Evolutionary conservation across 2,329 filamentous ascomycete species (phyloP), one percentile per base, ranked within the genome.

Genomic region (Teratosphaeria epicoccoides): DNA sequence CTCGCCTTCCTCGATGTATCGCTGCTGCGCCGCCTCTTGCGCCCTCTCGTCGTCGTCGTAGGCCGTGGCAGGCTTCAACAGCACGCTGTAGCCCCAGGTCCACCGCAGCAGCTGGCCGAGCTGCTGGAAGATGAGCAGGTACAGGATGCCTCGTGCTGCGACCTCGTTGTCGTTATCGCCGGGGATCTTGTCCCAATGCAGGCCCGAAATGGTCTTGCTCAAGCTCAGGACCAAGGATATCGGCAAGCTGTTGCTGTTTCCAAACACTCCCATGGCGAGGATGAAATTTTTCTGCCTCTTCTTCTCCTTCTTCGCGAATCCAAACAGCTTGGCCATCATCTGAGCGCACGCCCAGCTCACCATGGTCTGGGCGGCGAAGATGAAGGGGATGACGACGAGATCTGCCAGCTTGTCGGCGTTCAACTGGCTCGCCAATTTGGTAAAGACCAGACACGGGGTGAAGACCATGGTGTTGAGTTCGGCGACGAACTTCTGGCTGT

Each of bases 31-130:
- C 9, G 61, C 65, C 23, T 77, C 75, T 54, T 84, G 82, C 52
- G 83, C 79, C 11, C 77, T 72, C 37, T 79, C 75, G 53, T 86
- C 83, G 49, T 86, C 81, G 11, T 78, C 74, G 62, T 87, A 88
- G 56, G 79, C 80, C 47, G 84, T 82, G 59, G 88, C 85, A 17
- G 91, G 88, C 17, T 90, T 90, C n/a, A 98, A 76, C 17, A 98
- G 76, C 33, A 97, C 84, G 62, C 95, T 89, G 69, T 95, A 97
- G 10, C 93, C 93, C 93, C 93, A 98, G 57, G 88, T 96, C 93
- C 93, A 98, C 53, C 93, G 82, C 20, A 98, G 84, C 24, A 97
- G 75, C 70, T 98, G 93, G 22, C 93, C 93, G 2, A 98, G 80
- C 68, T 98, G 93, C 71, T 98, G 93, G 72, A 98, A 98, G 59